A percentile compares a stretch with the other conserved stretches of the same genome.
phyloP scores from a whole-genome alignment of 176 grass and related monocot genomes.

The Aechmea fasciata region DNA sequence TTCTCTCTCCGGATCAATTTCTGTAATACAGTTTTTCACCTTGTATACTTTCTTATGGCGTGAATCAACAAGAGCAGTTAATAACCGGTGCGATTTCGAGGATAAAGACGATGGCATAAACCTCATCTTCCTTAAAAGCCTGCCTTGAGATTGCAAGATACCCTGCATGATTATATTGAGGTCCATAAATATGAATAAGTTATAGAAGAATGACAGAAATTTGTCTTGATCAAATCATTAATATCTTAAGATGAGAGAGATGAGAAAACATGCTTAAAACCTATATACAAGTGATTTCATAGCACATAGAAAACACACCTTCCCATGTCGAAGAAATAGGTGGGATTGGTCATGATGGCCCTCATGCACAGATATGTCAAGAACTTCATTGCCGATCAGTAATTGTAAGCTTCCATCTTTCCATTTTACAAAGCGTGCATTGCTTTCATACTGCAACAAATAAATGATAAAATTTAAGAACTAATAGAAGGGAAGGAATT shows the following conservation, averaged over 20 bases:
- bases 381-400: slow-evolving; percentile 95
- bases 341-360: slow-evolving; percentile 83
- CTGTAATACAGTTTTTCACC: slow-evolving; percentile 89
- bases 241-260: not conserved
- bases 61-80: slow-evolving; percentile 94
- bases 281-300: not conserved
- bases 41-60: slow-evolving; percentile 89
- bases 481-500: slow-evolving; percentile 7
- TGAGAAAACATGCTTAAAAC: not conserved
- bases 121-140: slow-evolving; percentile 78
- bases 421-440: slow-evolving; percentile 96
- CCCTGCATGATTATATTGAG: slow-evolving; percentile 33
- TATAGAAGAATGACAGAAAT: not conserved
- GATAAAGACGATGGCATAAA: slow-evolving; percentile 98
- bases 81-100: slow-evolving; percentile 79
- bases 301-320: slow-evolving; percentile 30
- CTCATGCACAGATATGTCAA: slow-evolving; percentile 91
- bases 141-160: slow-evolving; percentile 95
- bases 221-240: not conserved
- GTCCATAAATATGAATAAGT: not conserved
- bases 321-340: slow-evolving; percentile 76
- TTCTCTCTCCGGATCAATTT: slow-evolving; percentile 76
- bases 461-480: slow-evolving; percentile 21
- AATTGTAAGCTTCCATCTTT: slow-evolving; percentile 91
- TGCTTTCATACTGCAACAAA: slow-evolving; percentile 70